phyloP scores from a whole-genome alignment of 1,284 basidiomycete species.

The Ceratobasidium sp. region DNA sequence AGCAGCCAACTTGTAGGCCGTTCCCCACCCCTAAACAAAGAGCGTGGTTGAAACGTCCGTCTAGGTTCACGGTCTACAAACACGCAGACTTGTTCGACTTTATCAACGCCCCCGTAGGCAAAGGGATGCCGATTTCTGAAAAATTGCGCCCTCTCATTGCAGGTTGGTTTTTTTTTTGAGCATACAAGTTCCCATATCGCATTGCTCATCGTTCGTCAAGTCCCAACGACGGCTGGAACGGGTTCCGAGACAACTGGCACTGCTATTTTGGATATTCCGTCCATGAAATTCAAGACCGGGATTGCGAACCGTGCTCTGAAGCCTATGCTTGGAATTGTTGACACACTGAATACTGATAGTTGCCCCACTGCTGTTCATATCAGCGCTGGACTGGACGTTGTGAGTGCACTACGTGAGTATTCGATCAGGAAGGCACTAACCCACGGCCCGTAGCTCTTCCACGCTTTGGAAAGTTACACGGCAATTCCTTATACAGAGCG shows the following conservation, averaged over 20 bases:
- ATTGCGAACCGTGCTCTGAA: constrained; percentile 93
- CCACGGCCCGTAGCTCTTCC: constrained; percentile 68
- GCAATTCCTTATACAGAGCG: constrained; percentile 92
- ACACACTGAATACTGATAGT: constrained; percentile 86
- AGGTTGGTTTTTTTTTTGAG: constrained; percentile 55
- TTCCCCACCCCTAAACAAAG: constrained; percentile 28
- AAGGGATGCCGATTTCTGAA: constrained; percentile 85
- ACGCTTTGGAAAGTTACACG: constrained; percentile 93
- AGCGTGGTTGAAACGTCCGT: constrained; percentile 29
- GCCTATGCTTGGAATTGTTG: constrained; percentile 87
- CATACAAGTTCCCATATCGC: not conserved
- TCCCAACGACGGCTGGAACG: constrained; percentile 97
- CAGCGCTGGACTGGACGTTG: constrained; percentile 89
- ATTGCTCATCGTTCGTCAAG: constrained; percentile 53
- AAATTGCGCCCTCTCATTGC: constrained; percentile 88
- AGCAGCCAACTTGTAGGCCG: constrained; percentile 83
- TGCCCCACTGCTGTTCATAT: constrained; percentile 89
- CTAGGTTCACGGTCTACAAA: constrained; percentile 85
- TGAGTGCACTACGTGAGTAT: constrained; percentile 47
- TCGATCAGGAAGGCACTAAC: not conserved
- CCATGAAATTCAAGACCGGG: constrained; percentile 93
- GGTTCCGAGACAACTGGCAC: constrained; percentile 98
- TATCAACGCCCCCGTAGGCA: constrained; percentile 96
- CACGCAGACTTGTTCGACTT: constrained; percentile 94
- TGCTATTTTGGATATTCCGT: constrained; percentile 84